Percentiles rank a stretch among this genome's conserved stretches.
These are phyloP conservation scores for Calocera cornea DNA, from an alignment of 768 basidiomycete genomes.

Conservation along the genomic window DNA sequence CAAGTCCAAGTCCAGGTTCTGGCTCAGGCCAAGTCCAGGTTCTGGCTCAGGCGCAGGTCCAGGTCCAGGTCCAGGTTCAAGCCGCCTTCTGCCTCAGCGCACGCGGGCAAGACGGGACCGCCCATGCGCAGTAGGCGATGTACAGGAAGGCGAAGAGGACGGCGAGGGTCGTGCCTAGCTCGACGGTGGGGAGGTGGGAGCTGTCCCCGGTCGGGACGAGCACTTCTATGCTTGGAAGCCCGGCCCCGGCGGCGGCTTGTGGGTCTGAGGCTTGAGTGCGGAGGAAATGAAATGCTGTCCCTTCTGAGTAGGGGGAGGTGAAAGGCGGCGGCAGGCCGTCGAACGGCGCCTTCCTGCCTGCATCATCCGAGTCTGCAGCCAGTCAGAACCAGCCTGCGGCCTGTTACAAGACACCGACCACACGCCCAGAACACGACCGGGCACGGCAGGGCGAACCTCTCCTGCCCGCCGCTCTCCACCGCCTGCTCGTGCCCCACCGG, in stretches of 20 bases:
- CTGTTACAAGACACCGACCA: slow-evolving; percentile 13
- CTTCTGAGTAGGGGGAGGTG: neutral
- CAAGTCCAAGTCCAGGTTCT: no score
- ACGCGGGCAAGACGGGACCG: neutral
- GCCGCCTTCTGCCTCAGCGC: no score
- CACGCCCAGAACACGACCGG: slow-evolving; percentile 9
- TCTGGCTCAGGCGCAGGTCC: no score
- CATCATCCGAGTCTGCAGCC: neutral
- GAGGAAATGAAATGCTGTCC: neutral
- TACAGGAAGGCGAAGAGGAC: slow-evolving; percentile 8
- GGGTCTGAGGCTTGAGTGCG: neutral
- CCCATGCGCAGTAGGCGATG: slow-evolving; percentile 5
- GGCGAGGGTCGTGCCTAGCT: slow-evolving; percentile 7
- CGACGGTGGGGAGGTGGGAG: slow-evolving; percentile 8
- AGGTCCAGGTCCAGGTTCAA: neutral
- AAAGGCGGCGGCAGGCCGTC: slow-evolving; percentile 3
- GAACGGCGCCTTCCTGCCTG: neutral
- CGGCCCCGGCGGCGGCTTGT: neutral
- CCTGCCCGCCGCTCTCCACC: slow-evolving; percentile 2
- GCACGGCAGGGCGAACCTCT: slow-evolving; percentile 5
- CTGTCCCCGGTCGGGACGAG: slow-evolving; percentile 10
- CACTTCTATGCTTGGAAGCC: neutral
- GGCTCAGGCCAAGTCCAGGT: no score
- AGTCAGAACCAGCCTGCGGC: slow-evolving; percentile 16
- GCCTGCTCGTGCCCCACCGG: slow-evolving; percentile 12